Evolutionary conservation across 2,329 filamentous ascomycete species (phyloP).

Genomic region (Penicillium brasilianum): DNA sequence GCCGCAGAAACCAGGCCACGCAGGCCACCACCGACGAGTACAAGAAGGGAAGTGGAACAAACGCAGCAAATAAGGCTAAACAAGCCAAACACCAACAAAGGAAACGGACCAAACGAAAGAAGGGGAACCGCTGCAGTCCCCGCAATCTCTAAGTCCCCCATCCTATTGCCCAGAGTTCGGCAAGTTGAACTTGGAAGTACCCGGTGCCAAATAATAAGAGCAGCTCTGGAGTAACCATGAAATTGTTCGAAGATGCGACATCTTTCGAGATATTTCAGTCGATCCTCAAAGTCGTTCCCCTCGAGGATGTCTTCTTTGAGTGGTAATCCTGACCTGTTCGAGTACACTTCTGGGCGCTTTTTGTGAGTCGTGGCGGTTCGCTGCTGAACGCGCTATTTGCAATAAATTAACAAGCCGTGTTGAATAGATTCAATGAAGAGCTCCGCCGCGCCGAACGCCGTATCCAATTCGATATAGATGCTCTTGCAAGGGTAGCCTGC

Average conservation of each 20-base stretch:
- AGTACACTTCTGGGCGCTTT: slow-evolving; percentile 24
- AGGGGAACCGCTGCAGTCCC: no score
- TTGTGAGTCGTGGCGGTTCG: slow-evolving; percentile 17
- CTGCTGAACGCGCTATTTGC: slow-evolving; percentile 3
- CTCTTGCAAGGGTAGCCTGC: slow-evolving; percentile 13
- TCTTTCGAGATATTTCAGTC: slow-evolving; percentile 1
- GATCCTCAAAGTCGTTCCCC: not conserved
- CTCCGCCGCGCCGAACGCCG: slow-evolving; percentile 22
- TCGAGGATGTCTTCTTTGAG: not conserved
- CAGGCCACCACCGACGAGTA: no score
- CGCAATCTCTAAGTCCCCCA: no score
- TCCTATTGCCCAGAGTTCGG: no score
- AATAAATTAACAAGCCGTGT: no score
- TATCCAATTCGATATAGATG: slow-evolving; percentile 21
- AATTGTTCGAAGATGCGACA: not conserved
- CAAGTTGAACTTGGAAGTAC: no score
- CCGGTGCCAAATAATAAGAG: not conserved
- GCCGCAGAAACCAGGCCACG: no score
- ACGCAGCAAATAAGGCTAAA: no score
- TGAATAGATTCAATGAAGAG: slow-evolving; percentile 18
- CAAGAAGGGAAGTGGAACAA: no score
- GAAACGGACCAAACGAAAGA: no score
- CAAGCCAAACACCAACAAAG: no score
- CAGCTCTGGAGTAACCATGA: not conserved
- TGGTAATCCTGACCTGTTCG: not conserved